These are phyloP conservation scores for Rhamnella rubrinervis DNA, from an alignment of 331 rosid species.

Conservation along the genomic window DNA sequence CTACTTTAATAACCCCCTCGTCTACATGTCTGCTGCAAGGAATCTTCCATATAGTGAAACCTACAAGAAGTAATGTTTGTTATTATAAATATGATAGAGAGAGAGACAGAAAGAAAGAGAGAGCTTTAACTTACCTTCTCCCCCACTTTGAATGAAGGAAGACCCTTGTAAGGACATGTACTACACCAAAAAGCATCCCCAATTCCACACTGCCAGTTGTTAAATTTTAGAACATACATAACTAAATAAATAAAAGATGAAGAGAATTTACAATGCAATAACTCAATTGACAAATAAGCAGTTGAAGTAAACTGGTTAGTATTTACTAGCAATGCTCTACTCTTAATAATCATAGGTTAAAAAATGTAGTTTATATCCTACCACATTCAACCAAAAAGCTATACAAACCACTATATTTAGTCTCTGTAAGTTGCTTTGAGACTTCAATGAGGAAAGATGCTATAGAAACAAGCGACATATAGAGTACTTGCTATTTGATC, in stretches of 20 bases:
- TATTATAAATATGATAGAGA: not conserved
- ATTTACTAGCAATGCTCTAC: too few species aligned
- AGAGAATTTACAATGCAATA: not conserved
- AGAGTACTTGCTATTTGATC: not conserved
- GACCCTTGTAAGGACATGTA: constrained; percentile 96
- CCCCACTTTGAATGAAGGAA: constrained; percentile 87
- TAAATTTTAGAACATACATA: constrained; percentile 21
- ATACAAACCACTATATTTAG: not conserved
- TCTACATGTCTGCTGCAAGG: constrained; percentile 75
- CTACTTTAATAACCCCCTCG: not conserved
- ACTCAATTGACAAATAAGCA: not conserved
- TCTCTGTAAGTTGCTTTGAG: not conserved
- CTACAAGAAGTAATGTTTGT: constrained; percentile 38
- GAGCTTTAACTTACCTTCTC: constrained; percentile 64
- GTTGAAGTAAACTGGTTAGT: not conserved
- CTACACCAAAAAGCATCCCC: constrained; percentile 98
- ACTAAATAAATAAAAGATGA: not conserved
- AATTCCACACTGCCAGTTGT: constrained; percentile 75
- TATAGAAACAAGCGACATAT: not conserved
- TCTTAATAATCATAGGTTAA: too few species aligned
- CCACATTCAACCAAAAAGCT: not conserved
- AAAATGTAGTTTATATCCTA: not conserved
- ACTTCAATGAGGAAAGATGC: not conserved
- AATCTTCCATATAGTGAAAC: constrained; percentile 61
- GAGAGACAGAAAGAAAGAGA: not conserved